phyloP scores from a whole-genome alignment of 1,139 yeast genomes.

The Suhomyces kunorum region DNA sequence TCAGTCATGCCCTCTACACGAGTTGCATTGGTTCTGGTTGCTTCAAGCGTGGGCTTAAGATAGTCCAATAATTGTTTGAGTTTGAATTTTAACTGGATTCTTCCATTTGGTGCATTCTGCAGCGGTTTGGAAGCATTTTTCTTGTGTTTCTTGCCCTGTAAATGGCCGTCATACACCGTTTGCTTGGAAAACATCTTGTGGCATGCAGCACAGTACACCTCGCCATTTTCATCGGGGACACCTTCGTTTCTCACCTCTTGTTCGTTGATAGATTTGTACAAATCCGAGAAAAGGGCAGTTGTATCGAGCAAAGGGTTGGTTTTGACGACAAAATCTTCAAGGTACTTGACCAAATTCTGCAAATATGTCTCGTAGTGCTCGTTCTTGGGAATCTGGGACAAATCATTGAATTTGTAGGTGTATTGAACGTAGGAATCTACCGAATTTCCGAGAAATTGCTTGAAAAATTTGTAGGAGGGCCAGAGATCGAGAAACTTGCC shows the following conservation, averaged over 20 bases:
- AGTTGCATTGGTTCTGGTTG: slow-evolving; percentile 64
- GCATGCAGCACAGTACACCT: slow-evolving; percentile 64
- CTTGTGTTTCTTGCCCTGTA: slow-evolving; percentile 74
- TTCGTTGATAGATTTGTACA: slow-evolving; percentile 20
- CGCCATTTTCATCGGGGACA: slow-evolving; percentile 30
- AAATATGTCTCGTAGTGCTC: slow-evolving; percentile 47
- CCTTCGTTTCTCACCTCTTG: slow-evolving; percentile 17
- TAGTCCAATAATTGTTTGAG: slow-evolving; percentile 26
- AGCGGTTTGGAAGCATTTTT: slow-evolving; percentile 37
- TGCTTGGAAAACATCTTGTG: slow-evolving; percentile 62
- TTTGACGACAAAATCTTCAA: slow-evolving; percentile 41
- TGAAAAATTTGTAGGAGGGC: slow-evolving; percentile 51
- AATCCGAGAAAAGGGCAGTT: slow-evolving; percentile 30
- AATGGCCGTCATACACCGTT: slow-evolving; percentile 69
- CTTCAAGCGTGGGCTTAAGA: slow-evolving; percentile 39
- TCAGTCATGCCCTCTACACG: slow-evolving; percentile 72
- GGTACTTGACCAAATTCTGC: not conserved
- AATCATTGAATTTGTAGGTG: slow-evolving; percentile 45
- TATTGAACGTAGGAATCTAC: slow-evolving; percentile 52
- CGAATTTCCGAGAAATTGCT: slow-evolving; percentile 39
- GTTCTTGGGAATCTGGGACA: slow-evolving; percentile 30
- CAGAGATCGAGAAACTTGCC: slow-evolving; percentile 68
- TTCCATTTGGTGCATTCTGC: not conserved
- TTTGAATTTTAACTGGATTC: slow-evolving; percentile 5
- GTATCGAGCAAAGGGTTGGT: slow-evolving; percentile 54